Evolutionary conservation across 78 protist genomes (phyloP), one percentile per base, ranked within the genome.

Genomic region (Diacronema lutheri): DNA sequence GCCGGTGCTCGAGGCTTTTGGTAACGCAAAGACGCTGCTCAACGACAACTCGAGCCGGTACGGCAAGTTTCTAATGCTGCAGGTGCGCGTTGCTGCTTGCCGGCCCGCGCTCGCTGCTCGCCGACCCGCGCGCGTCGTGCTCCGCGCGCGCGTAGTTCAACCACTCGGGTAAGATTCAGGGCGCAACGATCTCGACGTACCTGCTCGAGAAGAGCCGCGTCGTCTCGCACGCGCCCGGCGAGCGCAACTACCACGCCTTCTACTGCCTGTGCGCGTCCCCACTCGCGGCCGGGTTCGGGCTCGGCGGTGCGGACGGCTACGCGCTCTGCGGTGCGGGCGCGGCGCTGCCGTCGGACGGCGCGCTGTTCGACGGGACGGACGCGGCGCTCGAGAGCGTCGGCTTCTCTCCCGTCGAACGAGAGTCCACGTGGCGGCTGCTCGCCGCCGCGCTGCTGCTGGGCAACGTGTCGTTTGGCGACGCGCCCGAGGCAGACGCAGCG

Each of bases 161-260:
- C 82, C 0, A 0, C 50, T 5, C 40, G 33, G 33, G 55, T 33
- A 2, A 0, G 25, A 35, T 85, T 7, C 10, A 26, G 20, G 92
- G 94, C 66, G 90, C 86, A 16, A 37, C 37, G 69, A 60, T 92
- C 31, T 23, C 69, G 83, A 72, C 71, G 37, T 92, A 87, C 76
- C 89, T 92, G 38, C 87, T 92, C 21, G 95, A 92, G 60, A 86
- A 83, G 88, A 71, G 90, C 19, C 87, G 95, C 57, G 80, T 92
- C 37, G 86, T 82, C 16, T 10, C 0, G 29, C 88, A 71, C 35
- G 0, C 74, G 13, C 33, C 7, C 21, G 92, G 90, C 66, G 94
- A 91, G 73, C 41, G 94, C 38, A 88, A 86, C 81, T 91, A 86
- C 81, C 94, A 91, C 86, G 62, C 89, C 38, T 90, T 91, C 86